Evolutionary conservation across 177 flowering plant species (phyloP).

Genomic region (Vitis hybrid): DNA sequence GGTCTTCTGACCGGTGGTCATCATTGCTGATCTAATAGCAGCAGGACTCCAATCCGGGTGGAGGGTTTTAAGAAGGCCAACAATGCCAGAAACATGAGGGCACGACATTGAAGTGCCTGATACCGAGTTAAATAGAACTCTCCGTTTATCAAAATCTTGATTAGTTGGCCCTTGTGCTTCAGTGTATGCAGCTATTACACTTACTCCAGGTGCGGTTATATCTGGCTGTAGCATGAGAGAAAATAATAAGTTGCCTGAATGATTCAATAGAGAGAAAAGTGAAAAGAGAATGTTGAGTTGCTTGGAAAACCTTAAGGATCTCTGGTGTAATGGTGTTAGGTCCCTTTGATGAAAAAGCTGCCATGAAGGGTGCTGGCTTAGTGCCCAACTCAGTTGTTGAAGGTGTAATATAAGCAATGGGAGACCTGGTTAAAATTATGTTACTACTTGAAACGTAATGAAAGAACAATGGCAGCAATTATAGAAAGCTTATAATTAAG

Average conservation of each 20-base stretch:
- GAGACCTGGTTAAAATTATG: conserved; percentile 22
- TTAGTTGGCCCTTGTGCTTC: conserved; percentile 38
- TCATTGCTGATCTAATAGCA: conserved; percentile 71
- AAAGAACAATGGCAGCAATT: too few species aligned
- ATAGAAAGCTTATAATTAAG: too few species aligned
- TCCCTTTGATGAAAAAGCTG: conserved; percentile 50
- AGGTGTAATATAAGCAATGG: conserved; percentile 33
- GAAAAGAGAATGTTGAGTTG: not conserved
- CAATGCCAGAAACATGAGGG: conserved; percentile 76
- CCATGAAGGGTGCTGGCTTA: conserved; percentile 48
- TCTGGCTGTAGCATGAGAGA: conserved; percentile 48
- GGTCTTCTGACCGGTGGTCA: conserved; percentile 48
- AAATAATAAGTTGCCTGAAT: not conserved
- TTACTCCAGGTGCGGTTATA: conserved; percentile 77
- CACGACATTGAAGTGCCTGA: conserved; percentile 88
- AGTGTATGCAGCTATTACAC: conserved; percentile 63
- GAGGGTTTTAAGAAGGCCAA: conserved; percentile 57
- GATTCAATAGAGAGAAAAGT: not conserved
- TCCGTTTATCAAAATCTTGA: conserved; percentile 32
- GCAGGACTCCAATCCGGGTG: conserved; percentile 79
- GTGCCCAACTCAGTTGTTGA: conserved; percentile 21
- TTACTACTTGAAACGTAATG: too few species aligned
- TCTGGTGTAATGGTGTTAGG: conserved; percentile 42
- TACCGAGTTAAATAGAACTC: conserved; percentile 31
- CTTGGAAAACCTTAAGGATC: conserved; percentile 43